phyloP scores from a whole-genome alignment of 306 rosid genomes.

The Malus domestica region ASM211411v1 NC_041798.1:32814501-32815000 shows the following conservation, averaged over 20 bases:
- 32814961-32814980: constrained; percentile 65
- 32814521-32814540: constrained; percentile 90
- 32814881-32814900: constrained; percentile 27
- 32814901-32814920: constrained; percentile 41
- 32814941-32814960: constrained; percentile 42
- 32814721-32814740: constrained; percentile 40
- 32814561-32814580: constrained; percentile 79
- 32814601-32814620: constrained; percentile 82
- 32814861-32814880: constrained; percentile 29
- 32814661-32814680: constrained; percentile 67
- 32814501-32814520: constrained; percentile 76
- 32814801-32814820: constrained; percentile 86
- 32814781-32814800: constrained; percentile 68
- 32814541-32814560: constrained; percentile 91
- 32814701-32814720: constrained; percentile 46
- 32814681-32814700: constrained; percentile 42
- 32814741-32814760: constrained; percentile 65
- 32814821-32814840: constrained; percentile 89
- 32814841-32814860: constrained; percentile 65
- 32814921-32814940: constrained; percentile 40
- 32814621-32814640: constrained; percentile 58
- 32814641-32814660: constrained; percentile 54
- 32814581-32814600: constrained; percentile 79
- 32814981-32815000: constrained; percentile 74
- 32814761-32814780: constrained; percentile 86